These are phyloP conservation scores for Collariella sp. DNA, from an alignment of 495 filamentous ascomycete species.

Conservation along the genomic window DNA sequence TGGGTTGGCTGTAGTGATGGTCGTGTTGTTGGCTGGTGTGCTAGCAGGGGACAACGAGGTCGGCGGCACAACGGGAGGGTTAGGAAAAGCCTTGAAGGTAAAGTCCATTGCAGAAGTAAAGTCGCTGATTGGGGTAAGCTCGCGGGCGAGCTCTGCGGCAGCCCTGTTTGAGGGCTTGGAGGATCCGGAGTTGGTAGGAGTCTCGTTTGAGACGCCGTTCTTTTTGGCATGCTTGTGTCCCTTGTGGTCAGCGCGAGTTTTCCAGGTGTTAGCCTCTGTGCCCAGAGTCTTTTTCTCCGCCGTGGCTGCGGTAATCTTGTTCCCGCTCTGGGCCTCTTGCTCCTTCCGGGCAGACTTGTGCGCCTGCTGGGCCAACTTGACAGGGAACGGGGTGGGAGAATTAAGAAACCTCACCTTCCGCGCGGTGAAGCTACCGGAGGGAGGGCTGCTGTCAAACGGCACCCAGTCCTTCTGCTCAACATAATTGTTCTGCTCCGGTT, in stretches of 20 bases:
- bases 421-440: background rate
- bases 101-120: background rate
- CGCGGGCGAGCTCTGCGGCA: background rate
- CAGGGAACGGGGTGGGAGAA: background rate
- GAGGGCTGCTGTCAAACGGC: background rate
- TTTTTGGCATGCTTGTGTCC: background rate
- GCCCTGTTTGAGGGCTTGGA: background rate
- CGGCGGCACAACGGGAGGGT: background rate
- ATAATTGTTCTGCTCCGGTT: background rate
- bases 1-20: background rate
- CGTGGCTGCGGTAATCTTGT: background rate
- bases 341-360: background rate
- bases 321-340: background rate
- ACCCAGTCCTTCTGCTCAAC: background rate
- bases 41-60: too few species aligned
- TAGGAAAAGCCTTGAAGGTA: slow-evolving; percentile 3
- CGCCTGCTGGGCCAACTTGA: background rate
- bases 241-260: background rate
- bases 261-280: slow-evolving; percentile 2
- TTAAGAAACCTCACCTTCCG: background rate
- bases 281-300: background rate
- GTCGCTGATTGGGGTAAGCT: background rate
- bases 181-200: background rate
- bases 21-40: background rate
- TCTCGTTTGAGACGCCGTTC: background rate